Conservation (phyloP, 2,329 filamentous ascomycete species). For the Atkinsonella texensis region DNA sequence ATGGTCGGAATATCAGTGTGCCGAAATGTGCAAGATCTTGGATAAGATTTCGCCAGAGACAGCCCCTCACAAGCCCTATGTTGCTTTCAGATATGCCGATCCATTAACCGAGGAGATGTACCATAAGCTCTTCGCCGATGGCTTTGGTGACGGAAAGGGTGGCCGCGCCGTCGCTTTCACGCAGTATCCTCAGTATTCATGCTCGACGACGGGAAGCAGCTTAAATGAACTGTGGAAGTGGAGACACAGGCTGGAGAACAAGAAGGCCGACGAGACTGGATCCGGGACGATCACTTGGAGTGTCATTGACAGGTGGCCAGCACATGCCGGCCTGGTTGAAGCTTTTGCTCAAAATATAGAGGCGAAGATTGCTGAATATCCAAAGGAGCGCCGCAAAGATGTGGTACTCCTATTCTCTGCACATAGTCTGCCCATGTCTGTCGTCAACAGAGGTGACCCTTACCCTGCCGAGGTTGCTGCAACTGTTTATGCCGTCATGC, state of each 20-base stretch:
- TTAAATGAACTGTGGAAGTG: conserved; percentile 98
- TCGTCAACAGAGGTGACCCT: conserved; percentile 90
- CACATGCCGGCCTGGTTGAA: conserved; percentile 79
- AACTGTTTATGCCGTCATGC: conserved; percentile 95
- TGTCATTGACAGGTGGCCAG: conserved; percentile 95
- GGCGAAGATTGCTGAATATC: conserved; percentile 71
- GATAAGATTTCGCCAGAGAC: conserved; percentile 86
- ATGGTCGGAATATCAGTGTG: conserved; percentile 91
- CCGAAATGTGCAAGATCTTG: conserved; percentile 94
- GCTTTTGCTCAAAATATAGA: conserved; percentile 91
- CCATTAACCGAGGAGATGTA: conserved; percentile 95
- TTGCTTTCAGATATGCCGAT: conserved; percentile 90
- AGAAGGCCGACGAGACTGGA: conserved; percentile 38
- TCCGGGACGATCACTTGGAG: conserved; percentile 82
- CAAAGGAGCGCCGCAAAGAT: conserved; percentile 63
- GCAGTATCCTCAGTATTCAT: conserved; percentile 97
- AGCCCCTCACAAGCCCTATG: conserved; percentile 93
- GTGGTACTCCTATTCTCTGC: conserved; percentile 89
- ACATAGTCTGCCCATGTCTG: conserved; percentile 92
- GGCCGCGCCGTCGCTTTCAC: conserved; percentile 93
- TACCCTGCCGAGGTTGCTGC: conserved; percentile 94
- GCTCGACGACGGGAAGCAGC: conserved; percentile 91
- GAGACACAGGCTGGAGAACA: conserved; percentile 77
- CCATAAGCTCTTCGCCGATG: conserved; percentile 66
- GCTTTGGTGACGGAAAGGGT: conserved; percentile 81